phyloP scores from a whole-genome alignment of 2,329 filamentous ascomycete species.

The Cytospora schulzeri region DNA sequence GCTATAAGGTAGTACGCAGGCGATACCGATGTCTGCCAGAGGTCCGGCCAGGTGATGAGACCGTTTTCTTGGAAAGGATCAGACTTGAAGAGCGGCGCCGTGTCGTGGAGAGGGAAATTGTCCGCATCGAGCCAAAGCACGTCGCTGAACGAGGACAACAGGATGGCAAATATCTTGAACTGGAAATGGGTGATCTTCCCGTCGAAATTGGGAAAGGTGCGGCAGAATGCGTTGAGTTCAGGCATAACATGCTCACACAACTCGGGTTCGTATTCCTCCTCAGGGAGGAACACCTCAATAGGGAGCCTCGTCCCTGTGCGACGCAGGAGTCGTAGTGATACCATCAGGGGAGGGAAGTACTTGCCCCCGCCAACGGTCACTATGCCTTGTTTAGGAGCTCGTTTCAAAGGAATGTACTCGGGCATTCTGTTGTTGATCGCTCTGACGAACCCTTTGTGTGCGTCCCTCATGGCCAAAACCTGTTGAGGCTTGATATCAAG shows the following conservation, averaged over 20 bases:
- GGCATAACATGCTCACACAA: slow-evolving; percentile 37
- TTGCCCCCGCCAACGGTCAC: slow-evolving; percentile 4
- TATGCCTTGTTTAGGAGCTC: background rate
- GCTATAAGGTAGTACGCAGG: slow-evolving; percentile 48
- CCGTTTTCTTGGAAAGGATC: slow-evolving; percentile 54
- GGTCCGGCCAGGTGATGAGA: slow-evolving; percentile 60
- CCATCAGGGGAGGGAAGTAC: slow-evolving; percentile 34
- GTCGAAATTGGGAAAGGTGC: slow-evolving; percentile 35
- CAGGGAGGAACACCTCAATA: slow-evolving; percentile 41
- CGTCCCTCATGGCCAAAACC: slow-evolving; percentile 2
- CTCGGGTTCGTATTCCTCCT: slow-evolving; percentile 34
- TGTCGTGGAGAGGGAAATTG: slow-evolving; percentile 47
- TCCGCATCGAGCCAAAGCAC: slow-evolving; percentile 61
- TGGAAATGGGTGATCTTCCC: slow-evolving; percentile 46
- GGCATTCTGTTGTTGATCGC: background rate
- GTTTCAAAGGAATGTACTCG: background rate
- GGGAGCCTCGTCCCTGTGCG: slow-evolving; percentile 51
- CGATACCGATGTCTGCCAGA: slow-evolving; percentile 46
- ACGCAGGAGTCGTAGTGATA: slow-evolving; percentile 53
- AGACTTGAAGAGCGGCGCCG: slow-evolving; percentile 46
- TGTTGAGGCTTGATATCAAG: slow-evolving; percentile 4
- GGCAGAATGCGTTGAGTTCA: slow-evolving; percentile 36
- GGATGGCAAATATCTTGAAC: slow-evolving; percentile 57
- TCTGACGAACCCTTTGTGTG: slow-evolving; percentile 3
- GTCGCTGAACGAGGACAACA: slow-evolving; percentile 61